A percentile compares a stretch with the other conserved stretches of the same genome.
phyloP scores from a whole-genome alignment of 345 rosid species.

The Turritis glabra region DNA sequence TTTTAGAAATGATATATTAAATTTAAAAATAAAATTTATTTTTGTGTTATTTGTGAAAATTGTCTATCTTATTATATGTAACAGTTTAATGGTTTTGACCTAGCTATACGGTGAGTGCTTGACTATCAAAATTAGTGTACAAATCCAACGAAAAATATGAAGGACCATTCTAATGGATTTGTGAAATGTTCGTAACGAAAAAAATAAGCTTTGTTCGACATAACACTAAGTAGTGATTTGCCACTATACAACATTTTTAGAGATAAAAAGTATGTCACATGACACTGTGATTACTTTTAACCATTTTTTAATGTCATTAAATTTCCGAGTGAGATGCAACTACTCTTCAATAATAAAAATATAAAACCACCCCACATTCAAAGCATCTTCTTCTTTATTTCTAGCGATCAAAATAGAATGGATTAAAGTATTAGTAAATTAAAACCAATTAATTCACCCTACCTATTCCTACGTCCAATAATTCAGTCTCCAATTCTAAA shows the following conservation, averaged over 20 bases:
- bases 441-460: conserved; percentile 26
- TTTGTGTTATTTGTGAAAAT: too few relatives aligned
- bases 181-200: not conserved
- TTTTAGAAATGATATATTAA: too few relatives aligned
- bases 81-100: not conserved
- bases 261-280: conserved; percentile 24
- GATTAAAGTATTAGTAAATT: conserved; percentile 21
- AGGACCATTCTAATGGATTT: not conserved
- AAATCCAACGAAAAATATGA: not conserved
- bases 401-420: conserved; percentile 14
- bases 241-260: conserved; percentile 20
- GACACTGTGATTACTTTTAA: conserved; percentile 20
- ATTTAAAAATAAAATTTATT: too few relatives aligned
- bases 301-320: conserved; percentile 11
- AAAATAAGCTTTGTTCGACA: not conserved
- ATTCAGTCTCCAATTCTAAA: conserved; percentile 25
- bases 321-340: conserved; percentile 32
- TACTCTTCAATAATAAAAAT: conserved; percentile 24
- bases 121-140: not conserved
- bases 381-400: conserved; percentile 30
- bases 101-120: conserved; percentile 3
- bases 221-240: conserved; percentile 15
- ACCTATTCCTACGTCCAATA: conserved; percentile 35
- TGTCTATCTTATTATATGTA: too few relatives aligned
- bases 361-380: conserved; percentile 31